Evolutionary conservation across 257 asterid genomes (phyloP), one percentile per base, ranked within the genome.

Genomic region (Scutellaria baicalensis): DNA sequence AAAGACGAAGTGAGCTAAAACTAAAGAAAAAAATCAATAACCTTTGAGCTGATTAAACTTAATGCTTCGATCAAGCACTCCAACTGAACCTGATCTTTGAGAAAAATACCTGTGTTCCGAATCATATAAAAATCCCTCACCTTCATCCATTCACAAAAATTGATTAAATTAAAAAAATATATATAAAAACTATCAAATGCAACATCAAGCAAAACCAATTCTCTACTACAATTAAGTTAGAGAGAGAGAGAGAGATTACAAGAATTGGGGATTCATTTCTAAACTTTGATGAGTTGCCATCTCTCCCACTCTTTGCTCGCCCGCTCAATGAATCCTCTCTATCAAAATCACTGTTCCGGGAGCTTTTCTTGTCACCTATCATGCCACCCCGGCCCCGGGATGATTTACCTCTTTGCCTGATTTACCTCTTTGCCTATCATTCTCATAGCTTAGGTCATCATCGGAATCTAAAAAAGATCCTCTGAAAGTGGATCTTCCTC

Each of bases 121-220:
- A 64, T 94, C 96, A 79, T 89, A 94, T 68, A 94, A 48, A 89
- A 91, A 81, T 94, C 97, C 74, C 97, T 79, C 9, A 90, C 98
- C 98, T 92, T 78, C 78, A 70, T 36, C 62, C 57, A 73, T 38
- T 43, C 45, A 60, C 50, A 59, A 35, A 44, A 18, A 8, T 2
- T 0, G 20, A 70, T 36, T 13, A 20, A 48, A 27, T 45, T 16
- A 16, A 47, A 47, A 20, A 45, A 7, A n/a, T n/a, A n/a, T n/a
- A n/a, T n/a, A 63, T 27, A 44, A 75, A 58, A 44, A 42, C 47
- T 47, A 21, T 9, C 49, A 56, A 51, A 63, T 42, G 13, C 18
- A 39, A 43, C 31, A 50, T 27, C n/a, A 23, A 66, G 66, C 50
- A 62, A 70, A 74, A 56, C 42, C 66, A 14, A 67, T n/a, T n/a